Base-by-base conservation (phyloP, 768 basidiomycete species). In the Boletus coccyginus region DNA sequence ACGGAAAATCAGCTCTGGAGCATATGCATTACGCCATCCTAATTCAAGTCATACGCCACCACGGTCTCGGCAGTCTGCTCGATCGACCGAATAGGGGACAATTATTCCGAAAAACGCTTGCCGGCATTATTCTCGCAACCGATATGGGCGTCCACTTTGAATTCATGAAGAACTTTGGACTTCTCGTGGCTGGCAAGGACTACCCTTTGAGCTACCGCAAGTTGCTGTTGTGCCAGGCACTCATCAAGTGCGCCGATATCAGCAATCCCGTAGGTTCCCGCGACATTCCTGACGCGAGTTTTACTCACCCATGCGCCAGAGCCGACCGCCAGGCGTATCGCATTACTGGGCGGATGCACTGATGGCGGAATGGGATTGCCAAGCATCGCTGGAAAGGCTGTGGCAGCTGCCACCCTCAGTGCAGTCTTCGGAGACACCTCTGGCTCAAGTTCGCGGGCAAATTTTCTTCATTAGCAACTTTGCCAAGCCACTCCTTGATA, bases 161-260 rank as follows among this genome's bases (percentile, higher is more conserved):
- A 21, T 97, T 94, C 74, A 94, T 98, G 81, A 68, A 75, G 40
- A 76, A 83, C 41, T 85, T 96, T 59, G 70, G 77, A 59, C 67
- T 67, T 8, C 66, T 86, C 27, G 71, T 87, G 39, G 65, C 70
- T 4, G 81, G 78, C 21, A 61, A 68, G 13, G 72, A 72, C 21
- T 68, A 64, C 17, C 66, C 78, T 11, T 64, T 81, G 43, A 73
- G 74, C 50, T 67, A 74, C 61, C 81, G 85, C 52, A 80, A 88
- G 62, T 76, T 90, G 27, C 72, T 96, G 51, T 71, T 94, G 24
- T 96, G 92, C 68, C 94, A 98, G 65, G 90, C 90, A 4, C 75
- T 99, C 50, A 86, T 99, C 70, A 98, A 99, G 73, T 97, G 95
- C 66, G 94, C 96, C 17, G 97, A 99, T 74, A 98, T 99, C 66